Evolutionary conservation across 331 rosid genomes (phyloP).

Genomic region (Phaseolus coccineus): DNA sequence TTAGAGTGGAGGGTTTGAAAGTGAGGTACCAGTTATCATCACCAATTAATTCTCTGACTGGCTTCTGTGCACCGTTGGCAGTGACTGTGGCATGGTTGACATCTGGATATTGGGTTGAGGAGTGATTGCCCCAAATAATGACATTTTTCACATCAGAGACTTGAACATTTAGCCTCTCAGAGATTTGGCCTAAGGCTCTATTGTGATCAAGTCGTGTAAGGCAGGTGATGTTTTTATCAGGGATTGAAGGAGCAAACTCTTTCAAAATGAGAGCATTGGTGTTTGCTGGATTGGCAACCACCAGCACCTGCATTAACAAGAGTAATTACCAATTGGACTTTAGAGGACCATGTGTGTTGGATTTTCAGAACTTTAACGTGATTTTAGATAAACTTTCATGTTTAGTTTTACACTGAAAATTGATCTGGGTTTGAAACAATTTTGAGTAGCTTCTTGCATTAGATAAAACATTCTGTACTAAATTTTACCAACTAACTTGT

Average conservation of each 20-base stretch:
- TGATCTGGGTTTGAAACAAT: no score
- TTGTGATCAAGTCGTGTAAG: slow-evolving; percentile 92
- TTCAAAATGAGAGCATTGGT: slow-evolving; percentile 88
- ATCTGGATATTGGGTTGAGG: slow-evolving; percentile 96
- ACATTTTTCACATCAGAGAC: slow-evolving; percentile 83
- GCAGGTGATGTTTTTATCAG: slow-evolving; percentile 80
- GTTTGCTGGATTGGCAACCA: slow-evolving; percentile 97
- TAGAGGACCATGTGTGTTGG: not conserved
- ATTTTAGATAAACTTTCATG: no score
- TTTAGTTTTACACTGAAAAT: no score
- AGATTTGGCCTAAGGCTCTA: slow-evolving; percentile 88
- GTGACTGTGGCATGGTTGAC: slow-evolving; percentile 79
- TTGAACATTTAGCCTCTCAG: slow-evolving; percentile 72
- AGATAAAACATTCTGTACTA: no score
- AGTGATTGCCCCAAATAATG: slow-evolving; percentile 94
- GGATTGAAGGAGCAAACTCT: slow-evolving; percentile 87
- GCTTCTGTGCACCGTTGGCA: slow-evolving; percentile 45
- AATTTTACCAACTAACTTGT: no score
- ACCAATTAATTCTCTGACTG: slow-evolving; percentile 61
- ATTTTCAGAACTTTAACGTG: no score
- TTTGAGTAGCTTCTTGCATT: no score
- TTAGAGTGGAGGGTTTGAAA: slow-evolving; percentile 5
- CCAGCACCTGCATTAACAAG: slow-evolving; percentile 69
- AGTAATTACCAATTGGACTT: not conserved
- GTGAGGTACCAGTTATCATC: slow-evolving; percentile 71